phyloP scores from a whole-genome alignment of 2,329 filamentous ascomycete species.

The Chrysoporthe puriensis region DNA sequence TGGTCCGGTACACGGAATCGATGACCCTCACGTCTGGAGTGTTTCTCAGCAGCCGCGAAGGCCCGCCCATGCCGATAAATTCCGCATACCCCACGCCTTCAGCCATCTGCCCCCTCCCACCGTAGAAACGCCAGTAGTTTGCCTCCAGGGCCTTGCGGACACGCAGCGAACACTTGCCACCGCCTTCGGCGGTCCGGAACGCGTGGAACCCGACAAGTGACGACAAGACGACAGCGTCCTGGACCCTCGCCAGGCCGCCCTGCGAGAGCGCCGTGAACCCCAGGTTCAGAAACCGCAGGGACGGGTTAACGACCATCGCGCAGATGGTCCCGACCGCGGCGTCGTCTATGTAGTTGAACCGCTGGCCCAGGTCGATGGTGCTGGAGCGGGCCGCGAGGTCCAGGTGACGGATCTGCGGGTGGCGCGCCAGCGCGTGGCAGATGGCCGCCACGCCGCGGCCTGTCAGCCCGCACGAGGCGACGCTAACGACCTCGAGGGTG shows the following conservation, averaged over 20 bases:
- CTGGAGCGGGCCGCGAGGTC: constrained; percentile 14
- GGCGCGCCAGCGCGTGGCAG: background rate
- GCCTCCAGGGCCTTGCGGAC: constrained; percentile 6
- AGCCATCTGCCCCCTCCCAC: background rate
- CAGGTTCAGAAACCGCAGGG: constrained; percentile 10
- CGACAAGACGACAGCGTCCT: background rate
- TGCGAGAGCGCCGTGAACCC: constrained; percentile 1
- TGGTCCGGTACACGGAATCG: constrained; percentile 14
- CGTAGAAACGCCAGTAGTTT: constrained; percentile 8
- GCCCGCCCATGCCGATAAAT: constrained; percentile 4
- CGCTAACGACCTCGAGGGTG: constrained; percentile 13
- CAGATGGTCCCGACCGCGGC: background rate
- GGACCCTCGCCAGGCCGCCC: background rate
- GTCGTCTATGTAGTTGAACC: constrained; percentile 13
- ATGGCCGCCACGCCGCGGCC: constrained; percentile 1
- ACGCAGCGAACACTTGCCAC: background rate
- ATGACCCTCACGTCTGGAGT: constrained; percentile 5
- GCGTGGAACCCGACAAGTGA: constrained; percentile 11
- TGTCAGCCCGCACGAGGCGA: constrained; percentile 15
- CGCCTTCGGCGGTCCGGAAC: background rate
- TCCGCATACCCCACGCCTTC: constrained; percentile 5
- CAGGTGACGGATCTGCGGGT: constrained; percentile 6
- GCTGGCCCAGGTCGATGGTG: constrained; percentile 18
- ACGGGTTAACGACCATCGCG: background rate
- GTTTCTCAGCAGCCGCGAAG: constrained; percentile 8